Evolutionary conservation across 441 rosid genomes (phyloP), one percentile per base, ranked within the genome.

Genomic region (Pelargonium citronellum): DNA sequence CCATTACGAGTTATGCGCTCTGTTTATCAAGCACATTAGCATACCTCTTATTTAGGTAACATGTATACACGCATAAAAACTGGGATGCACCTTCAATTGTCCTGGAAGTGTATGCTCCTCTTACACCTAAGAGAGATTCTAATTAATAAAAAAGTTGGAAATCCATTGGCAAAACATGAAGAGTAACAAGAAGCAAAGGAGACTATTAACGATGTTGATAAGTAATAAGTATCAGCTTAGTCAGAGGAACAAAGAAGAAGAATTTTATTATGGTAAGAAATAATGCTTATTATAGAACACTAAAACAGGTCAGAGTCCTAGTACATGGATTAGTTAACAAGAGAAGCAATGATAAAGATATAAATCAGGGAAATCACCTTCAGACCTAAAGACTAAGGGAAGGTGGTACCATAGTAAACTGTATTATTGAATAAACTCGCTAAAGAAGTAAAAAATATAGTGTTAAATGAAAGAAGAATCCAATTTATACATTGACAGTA

Each of bases 91-190:
- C 83, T 76, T 85, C 88, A 55, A 84, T 82, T 49, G 87, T 84
- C 80, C 65, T 83, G 66, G 99, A 91, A 77, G 87, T 82, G 79
- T 91, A 94, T 67, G 80, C 81, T 78, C 92, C 92, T 84, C 84
- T 89, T 44, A 83, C 66, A 74, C 99, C 99, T 94, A 70, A 69
- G 60, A 69, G 37, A 69, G 43, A 67, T 39, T 39, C 43, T 39
- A 39, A 39, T n/a, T 68, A 69, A 67, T 16, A 51, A 80, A 67
- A 67, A 65, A 68, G 34, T 73, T 9, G 63, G 13, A 43, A 68
- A 39, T 66, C 58, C 44, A 74, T 43, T 5, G n/a, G 20, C 27
- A 57, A 53, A 73, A 57, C 15, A 60, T 67, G 60, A 68, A 39
- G 43, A 39, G 43, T 39, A 39, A 6, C 43, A 39, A 39, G 9